phyloP scores from a whole-genome alignment of 2,329 filamentous ascomycete species.

The Xylariales sp. region DNA sequence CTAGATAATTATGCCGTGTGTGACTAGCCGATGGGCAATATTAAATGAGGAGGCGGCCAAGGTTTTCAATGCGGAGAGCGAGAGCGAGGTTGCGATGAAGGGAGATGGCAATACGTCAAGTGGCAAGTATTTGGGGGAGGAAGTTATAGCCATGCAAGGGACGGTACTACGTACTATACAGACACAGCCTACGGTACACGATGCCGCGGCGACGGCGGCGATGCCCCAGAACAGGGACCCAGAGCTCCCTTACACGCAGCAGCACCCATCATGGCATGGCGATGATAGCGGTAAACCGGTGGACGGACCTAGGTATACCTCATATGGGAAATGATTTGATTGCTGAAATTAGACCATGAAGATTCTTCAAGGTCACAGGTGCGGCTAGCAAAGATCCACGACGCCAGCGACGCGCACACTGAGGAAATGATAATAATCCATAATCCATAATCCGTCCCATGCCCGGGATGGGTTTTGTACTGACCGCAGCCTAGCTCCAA shows the following conservation, averaged over 20 bases:
- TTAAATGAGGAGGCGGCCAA: slow-evolving; percentile 22
- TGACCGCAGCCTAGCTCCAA: slow-evolving; percentile 15
- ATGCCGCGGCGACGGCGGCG: slow-evolving; percentile 5
- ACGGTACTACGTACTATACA: neutral
- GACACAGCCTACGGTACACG: slow-evolving; percentile 5
- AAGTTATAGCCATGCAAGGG: slow-evolving; percentile 18
- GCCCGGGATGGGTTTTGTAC: no score
- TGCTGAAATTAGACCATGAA: slow-evolving; percentile 5
- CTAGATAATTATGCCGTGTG: slow-evolving; percentile 7
- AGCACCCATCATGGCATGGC: neutral
- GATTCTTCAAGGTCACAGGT: slow-evolving; percentile 19
- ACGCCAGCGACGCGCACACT: neutral
- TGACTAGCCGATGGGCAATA: slow-evolving; percentile 16
- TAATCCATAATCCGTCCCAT: neutral
- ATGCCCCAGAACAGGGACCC: slow-evolving; percentile 1
- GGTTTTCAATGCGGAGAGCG: slow-evolving; percentile 24
- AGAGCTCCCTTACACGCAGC: neutral
- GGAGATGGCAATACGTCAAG: slow-evolving; percentile 26
- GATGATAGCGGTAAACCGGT: slow-evolving; percentile 25
- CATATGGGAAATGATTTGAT: neutral
- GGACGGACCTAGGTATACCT: slow-evolving; percentile 4
- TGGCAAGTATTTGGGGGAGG: slow-evolving; percentile 27
- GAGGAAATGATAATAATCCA: slow-evolving; percentile 1
- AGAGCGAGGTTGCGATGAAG: neutral
- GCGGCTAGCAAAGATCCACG: slow-evolving; percentile 23